Base-by-base conservation (phyloP, 768 basidiomycete genomes). In the Lactarius evosmus region DNA sequence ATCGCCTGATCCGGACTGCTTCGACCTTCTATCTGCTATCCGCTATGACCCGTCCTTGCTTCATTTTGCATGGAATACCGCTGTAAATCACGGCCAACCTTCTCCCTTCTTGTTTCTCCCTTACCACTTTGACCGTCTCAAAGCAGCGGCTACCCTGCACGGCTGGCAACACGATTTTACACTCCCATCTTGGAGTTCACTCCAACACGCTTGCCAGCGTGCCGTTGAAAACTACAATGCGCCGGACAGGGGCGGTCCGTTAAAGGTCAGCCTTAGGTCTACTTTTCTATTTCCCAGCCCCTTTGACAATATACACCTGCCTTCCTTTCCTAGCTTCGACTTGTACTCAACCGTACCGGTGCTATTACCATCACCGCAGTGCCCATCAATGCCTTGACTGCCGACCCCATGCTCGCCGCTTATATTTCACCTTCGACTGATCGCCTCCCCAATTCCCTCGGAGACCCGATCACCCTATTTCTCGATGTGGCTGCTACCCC, bases 41-140 rank as follows among this genome's bases (percentile, higher is more conserved):
- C 78, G 86, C 62, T 88, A 80, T 69, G 91, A 91, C 70, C 75
- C 75, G 1, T 73, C 69, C 33, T 76, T 91, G 8, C 69, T 75
- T 11, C 60, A 70, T 1, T 72, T 79, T 11, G 33, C 64, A 14
- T 91, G 87, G 88, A 92, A 91, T 66, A 79, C 73, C 0, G 49
- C 81, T 36, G 79, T 80, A 34, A 75, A 75, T 9, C 65, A 76
- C 19, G 80, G 79, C n/a, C 74, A 75, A 0, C 82, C 84, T 1
- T 85, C 83, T 0, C 78, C 82, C 0, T 88, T 85, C 67, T 74
- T 91, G n/a, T 74, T 91, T 0, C 80, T 91, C 12, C 74, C 71
- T 0, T 80, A 81, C 69, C 89, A 92, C 66, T 72, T 79, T 58
- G 82, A 87, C 40, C 84, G 91, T 53, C 79, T 93, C 0, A 54